phyloP scores from a whole-genome alignment of 306 rosid genomes.

The Abrus precatorius region DNA sequence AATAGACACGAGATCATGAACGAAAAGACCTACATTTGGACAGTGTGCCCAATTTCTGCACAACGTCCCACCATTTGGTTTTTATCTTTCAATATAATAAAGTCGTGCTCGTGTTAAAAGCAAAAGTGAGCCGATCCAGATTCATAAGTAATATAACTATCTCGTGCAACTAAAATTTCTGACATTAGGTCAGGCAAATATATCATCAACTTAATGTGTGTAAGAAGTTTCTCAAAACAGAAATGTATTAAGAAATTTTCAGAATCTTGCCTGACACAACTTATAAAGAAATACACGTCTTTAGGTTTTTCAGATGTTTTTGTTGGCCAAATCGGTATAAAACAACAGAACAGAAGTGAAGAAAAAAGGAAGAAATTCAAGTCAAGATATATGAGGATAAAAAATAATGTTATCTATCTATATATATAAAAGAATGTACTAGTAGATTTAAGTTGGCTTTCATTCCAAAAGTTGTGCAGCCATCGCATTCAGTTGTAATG shows the following conservation, averaged over 20 bases:
- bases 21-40: conserved; percentile 9
- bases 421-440: neutral
- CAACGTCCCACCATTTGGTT: conserved; percentile 27
- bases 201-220: conserved; percentile 7
- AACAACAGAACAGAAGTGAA: conserved; percentile 27
- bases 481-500: conserved; percentile 18
- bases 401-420: neutral
- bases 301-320: neutral
- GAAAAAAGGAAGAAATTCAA: neutral
- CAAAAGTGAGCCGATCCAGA: neutral
- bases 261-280: conserved; percentile 4
- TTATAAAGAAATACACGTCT: neutral
- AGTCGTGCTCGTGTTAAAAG: neutral
- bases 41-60: conserved; percentile 20
- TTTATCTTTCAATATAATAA: neutral
- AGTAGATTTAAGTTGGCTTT: conserved; percentile 15
- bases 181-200: neutral
- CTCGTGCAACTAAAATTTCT: neutral
- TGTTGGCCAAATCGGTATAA: neutral
- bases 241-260: conserved; percentile 12
- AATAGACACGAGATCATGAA: conserved; percentile 6
- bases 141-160: neutral
- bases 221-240: neutral
- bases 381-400: neutral
- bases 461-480: conserved; percentile 36